Evolutionary conservation across 768 basidiomycete species (phyloP).

Genomic region (Tricholoma terreum): DNA sequence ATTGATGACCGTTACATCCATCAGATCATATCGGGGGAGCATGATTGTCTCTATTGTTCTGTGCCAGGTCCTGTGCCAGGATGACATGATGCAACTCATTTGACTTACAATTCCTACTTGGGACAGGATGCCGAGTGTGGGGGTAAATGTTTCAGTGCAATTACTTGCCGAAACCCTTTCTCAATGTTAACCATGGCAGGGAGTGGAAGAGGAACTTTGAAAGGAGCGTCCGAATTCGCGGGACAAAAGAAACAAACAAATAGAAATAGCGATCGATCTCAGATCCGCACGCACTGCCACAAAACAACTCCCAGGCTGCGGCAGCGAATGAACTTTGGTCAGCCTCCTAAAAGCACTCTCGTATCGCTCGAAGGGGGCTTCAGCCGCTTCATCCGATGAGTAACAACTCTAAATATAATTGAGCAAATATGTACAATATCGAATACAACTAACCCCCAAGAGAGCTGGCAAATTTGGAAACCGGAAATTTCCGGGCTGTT

Average conservation of each 20-base stretch:
- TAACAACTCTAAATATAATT: too few species aligned
- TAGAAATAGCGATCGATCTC: constrained; percentile 15
- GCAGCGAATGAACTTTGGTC: too few species aligned
- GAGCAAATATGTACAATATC: too few species aligned
- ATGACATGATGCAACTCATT: neutral
- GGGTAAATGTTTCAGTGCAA: neutral
- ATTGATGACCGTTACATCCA: constrained; percentile 21
- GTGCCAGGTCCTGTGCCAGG: constrained; percentile 4
- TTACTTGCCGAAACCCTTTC: neutral
- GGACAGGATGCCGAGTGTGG: constrained; percentile 5
- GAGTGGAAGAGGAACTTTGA: constrained; percentile 9
- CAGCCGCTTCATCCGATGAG: too few species aligned
- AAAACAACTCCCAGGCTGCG: too few species aligned
- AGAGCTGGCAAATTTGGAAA: too few species aligned
- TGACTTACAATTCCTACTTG: constrained; percentile 3
- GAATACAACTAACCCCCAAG: too few species aligned
- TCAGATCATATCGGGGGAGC: constrained; percentile 15
- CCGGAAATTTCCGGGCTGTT: too few species aligned
- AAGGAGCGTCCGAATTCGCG: constrained; percentile 14
- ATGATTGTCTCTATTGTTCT: constrained; percentile 22
- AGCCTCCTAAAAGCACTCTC: too few species aligned
- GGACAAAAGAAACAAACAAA: constrained; percentile 15
- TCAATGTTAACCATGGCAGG: too few species aligned
- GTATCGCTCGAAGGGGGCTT: too few species aligned
- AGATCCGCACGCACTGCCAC: constrained; percentile 3